Evolutionary conservation across 495 filamentous ascomycete species (phyloP), one percentile per base, ranked within the genome.

Genomic region (Trichoderma parareesei): DNA sequence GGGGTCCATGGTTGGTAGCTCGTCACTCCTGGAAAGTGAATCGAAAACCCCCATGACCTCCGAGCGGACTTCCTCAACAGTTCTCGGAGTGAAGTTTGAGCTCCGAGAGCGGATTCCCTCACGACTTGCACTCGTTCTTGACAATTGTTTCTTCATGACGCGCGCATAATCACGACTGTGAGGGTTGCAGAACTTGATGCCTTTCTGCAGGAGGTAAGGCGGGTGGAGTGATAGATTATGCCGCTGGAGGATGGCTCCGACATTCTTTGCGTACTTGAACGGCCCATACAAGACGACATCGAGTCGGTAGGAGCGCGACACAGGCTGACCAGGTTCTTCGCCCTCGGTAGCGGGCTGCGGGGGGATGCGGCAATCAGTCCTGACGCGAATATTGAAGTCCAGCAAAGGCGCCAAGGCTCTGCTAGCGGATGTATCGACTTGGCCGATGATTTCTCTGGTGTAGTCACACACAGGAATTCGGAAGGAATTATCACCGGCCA

Each of bases 21-120:
- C 87, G 38, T 96, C 90, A 5, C 81, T 81, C 67, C 88, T 84
- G 16, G 83, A 78, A 16, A 98, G 83, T 14, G 84, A 86, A 74
- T 97, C 91, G 68, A 98, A 96, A 77, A 98, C 90, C 46, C 84
- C 86, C 72, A 90, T 83, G 13, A 97, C 89, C 37, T 96, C 92
- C 69, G 84, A 84, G 5, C 87, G 87, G 38, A 95, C 86, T 73
- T 97, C 92, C 69, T 98, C 93, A 4, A 85, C 84, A 2, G 89
- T 91, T 14, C 90, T 83, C 46, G 77, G 74, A 64, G 84, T 79
- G 66, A 82, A 82, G 63, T 75, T 80, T 13, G 53, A 14, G 27
- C 4, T 10, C 7, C 27, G 10, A 57, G 53, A 20, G n/a, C 16
- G 46, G 4, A 6, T 4, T 5, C 6, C 48, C 77, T 66, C 4